phyloP scores from a whole-genome alignment of 495 filamentous ascomycete genomes.

The Penicillium ochrochloron region DNA sequence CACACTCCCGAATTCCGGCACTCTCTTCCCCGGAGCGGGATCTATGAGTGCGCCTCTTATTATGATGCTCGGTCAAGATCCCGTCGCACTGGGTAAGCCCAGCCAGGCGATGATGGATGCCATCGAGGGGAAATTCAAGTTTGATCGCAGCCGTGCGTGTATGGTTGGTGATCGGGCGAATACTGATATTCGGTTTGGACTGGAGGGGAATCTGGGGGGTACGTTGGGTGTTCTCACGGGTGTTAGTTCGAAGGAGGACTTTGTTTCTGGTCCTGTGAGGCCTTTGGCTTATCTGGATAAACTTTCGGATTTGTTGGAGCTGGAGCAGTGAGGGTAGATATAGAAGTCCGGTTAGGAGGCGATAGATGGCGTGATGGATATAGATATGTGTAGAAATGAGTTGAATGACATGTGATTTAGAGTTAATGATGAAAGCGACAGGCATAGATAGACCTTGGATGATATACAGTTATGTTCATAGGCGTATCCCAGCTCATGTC shows the following conservation, averaged over 20 bases:
- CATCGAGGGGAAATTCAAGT: slow-evolving; percentile 90
- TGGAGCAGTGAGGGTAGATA: slow-evolving; percentile 17
- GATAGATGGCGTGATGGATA: not conserved
- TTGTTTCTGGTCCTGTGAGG: slow-evolving; percentile 72
- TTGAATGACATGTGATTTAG: not conserved
- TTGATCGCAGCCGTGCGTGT: slow-evolving; percentile 83
- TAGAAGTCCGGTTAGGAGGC: not conserved
- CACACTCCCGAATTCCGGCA: slow-evolving; percentile 77
- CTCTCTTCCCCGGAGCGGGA: slow-evolving; percentile 91
- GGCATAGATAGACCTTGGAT: not conserved
- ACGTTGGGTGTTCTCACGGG: slow-evolving; percentile 92
- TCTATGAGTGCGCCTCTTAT: slow-evolving; percentile 77
- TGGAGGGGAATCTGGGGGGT: slow-evolving; percentile 88
- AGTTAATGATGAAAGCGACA: not conserved
- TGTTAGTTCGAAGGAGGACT: slow-evolving; percentile 77
- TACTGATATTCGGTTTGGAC: slow-evolving; percentile 95
- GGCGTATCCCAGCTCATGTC: too few relatives aligned
- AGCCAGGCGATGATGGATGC: slow-evolving; percentile 99
- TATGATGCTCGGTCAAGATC: slow-evolving; percentile 71
- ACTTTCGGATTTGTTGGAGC: slow-evolving; percentile 71
- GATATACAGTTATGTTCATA: too few relatives aligned
- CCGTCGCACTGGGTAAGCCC: slow-evolving; percentile 86
- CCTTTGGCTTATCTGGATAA: slow-evolving; percentile 82
- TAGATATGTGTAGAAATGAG: not conserved
- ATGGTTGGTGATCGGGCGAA: slow-evolving; percentile 96